These are phyloP conservation scores for Mycena kentingensis DNA, from an alignment of 768 basidiomycete species.

Conservation along the genomic window DNA sequence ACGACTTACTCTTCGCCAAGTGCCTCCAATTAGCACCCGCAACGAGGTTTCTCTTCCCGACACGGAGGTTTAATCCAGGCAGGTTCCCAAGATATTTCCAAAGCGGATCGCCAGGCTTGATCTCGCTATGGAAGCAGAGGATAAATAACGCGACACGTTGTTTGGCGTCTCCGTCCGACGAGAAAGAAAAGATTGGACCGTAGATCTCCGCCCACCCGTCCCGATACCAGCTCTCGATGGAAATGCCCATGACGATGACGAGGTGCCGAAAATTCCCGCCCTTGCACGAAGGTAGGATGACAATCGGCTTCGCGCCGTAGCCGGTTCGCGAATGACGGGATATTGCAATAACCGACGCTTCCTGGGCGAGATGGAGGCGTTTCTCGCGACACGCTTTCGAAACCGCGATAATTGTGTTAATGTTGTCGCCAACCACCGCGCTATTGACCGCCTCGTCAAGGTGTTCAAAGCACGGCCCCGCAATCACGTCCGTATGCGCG, in stretches of 20 bases:
- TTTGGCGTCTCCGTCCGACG: conserved; percentile 23
- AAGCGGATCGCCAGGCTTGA: conserved; percentile 12
- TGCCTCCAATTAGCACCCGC: conserved; percentile 24
- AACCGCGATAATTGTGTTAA: conserved; percentile 13
- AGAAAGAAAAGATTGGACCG: conserved; percentile 18
- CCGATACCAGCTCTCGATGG: conserved; percentile 15
- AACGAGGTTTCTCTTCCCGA: conserved; percentile 17
- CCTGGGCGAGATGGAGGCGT: conserved; percentile 30
- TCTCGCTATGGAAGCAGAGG: conserved; percentile 15
- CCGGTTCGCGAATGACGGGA: conserved; percentile 7
- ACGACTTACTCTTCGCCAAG: conserved; percentile 19
- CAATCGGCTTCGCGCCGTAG: conserved; percentile 25
- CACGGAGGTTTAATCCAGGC: conserved; percentile 18
- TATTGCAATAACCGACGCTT: conserved; percentile 31
- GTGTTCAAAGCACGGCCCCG: conserved; percentile 31
- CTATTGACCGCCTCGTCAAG: conserved; percentile 10
- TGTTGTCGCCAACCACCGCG: conserved; percentile 22
- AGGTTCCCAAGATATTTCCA: conserved; percentile 16
- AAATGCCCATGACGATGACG: neutral
- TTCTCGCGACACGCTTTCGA: conserved; percentile 22
- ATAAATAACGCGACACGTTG: conserved; percentile 19
- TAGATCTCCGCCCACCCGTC: conserved; percentile 4
- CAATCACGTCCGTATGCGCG: conserved; percentile 25
- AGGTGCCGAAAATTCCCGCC: conserved; percentile 5
- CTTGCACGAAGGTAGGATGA: conserved; percentile 23